Percentiles rank a stretch among this genome's conserved stretches.
phyloP scores from a whole-genome alignment of 352 stramenopile genomes.

The Pythium chondricola region DNA sequence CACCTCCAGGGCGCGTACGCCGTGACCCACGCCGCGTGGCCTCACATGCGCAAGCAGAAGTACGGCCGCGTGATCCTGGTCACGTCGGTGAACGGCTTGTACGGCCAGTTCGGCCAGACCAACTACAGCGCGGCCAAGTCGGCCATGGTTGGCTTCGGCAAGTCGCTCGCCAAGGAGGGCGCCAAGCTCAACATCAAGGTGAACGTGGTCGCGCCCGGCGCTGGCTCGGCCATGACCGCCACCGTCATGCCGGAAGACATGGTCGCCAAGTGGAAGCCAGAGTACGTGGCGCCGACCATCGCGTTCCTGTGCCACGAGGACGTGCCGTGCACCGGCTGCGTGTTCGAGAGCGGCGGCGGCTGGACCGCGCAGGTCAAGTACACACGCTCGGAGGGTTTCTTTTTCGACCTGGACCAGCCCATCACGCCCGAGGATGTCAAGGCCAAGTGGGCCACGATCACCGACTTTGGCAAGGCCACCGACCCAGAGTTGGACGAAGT shows the following conservation, averaged over 20 bases:
- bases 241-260: slow-evolving; percentile 80
- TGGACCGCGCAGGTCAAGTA: slow-evolving; percentile 84
- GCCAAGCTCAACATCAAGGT: slow-evolving; percentile 80
- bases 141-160: slow-evolving; percentile 90
- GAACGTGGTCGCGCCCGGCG: slow-evolving; percentile 83
- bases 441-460: slow-evolving; percentile 68
- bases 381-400: slow-evolving; percentile 55
- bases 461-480: slow-evolving; percentile 64
- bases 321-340: slow-evolving; percentile 57
- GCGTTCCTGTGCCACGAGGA: slow-evolving; percentile 83
- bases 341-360: slow-evolving; percentile 84
- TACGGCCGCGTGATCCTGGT: slow-evolving; percentile 87
- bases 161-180: slow-evolving; percentile 87
- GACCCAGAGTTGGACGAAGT: slow-evolving; percentile 76
- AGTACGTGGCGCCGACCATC: slow-evolving; percentile 85
- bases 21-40: slow-evolving; percentile 83
- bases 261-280: slow-evolving; percentile 80
- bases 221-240: slow-evolving; percentile 84
- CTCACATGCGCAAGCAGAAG: slow-evolving; percentile 85
- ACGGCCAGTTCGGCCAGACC: slow-evolving; percentile 89
- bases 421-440: slow-evolving; percentile 77
- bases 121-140: slow-evolving; percentile 90
- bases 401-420: slow-evolving; percentile 62
- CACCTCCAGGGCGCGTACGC: slow-evolving; percentile 82
- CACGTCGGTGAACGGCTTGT: slow-evolving; percentile 82